These are phyloP conservation scores for Circinella minor DNA, from an alignment of 371 early-diverging fungal species.

Conservation along the genomic window DNA sequence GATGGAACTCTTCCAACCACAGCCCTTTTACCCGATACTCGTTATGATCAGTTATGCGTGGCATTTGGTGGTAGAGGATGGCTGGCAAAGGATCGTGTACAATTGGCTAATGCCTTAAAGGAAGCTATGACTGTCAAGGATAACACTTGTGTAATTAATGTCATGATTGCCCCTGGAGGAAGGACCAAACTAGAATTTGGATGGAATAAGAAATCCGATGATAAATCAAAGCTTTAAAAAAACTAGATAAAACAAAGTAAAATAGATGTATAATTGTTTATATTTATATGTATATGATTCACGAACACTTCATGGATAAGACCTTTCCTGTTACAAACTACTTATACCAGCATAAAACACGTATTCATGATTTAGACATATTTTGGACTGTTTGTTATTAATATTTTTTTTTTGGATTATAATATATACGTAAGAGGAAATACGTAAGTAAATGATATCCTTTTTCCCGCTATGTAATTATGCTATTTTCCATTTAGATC, in stretches of 20 bases:
- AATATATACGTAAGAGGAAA: too few species aligned
- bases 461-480: too few species aligned
- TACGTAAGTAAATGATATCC: too few species aligned
- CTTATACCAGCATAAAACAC: too few species aligned
- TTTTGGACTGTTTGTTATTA: too few species aligned
- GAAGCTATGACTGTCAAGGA: conserved; percentile 47
- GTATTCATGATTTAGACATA: too few species aligned
- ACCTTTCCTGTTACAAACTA: too few species aligned
- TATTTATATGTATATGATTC: neutral
- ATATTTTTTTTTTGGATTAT: too few species aligned
- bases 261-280: neutral
- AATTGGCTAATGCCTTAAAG: conserved; percentile 59
- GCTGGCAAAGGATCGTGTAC: conserved; percentile 63
- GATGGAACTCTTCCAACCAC: conserved; percentile 62
- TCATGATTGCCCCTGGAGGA: conserved; percentile 56
- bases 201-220: conserved; percentile 25
- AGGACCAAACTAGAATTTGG: conserved; percentile 43
- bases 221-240: conserved; percentile 19
- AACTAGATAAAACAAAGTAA: neutral
- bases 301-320: too few species aligned
- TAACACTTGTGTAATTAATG: conserved; percentile 53
- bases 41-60: conserved; percentile 70
- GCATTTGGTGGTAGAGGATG: conserved; percentile 74
- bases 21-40: conserved; percentile 66
- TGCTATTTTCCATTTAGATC: neutral